A percentile compares a stretch with the other conserved stretches of the same genome.
phyloP scores from a whole-genome alignment of 345 rosid species.

The Pistacia integerrima region DNA sequence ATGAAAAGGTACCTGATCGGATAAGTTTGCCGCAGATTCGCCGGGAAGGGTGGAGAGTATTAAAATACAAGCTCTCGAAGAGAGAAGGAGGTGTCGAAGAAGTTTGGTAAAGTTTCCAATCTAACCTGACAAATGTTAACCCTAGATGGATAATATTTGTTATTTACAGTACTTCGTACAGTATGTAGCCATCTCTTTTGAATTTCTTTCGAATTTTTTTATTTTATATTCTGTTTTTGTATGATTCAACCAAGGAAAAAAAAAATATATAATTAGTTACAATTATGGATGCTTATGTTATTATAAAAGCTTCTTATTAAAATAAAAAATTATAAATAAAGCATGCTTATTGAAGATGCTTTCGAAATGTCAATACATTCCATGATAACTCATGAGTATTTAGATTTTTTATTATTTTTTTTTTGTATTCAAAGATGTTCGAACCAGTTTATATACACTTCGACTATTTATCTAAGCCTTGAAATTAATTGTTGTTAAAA shows the following conservation, averaged over 20 bases:
- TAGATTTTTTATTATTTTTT: background rate
- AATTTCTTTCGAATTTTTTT: background rate
- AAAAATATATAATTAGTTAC: too few relatives aligned
- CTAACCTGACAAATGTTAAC: background rate
- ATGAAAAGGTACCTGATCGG: constrained; percentile 33
- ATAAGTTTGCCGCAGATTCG: constrained; percentile 8
- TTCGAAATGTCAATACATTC: background rate
- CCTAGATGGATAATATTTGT: background rate
- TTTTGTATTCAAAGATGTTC: too few relatives aligned
- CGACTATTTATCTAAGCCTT: too few relatives aligned
- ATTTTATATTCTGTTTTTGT: background rate
- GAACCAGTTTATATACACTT: too few relatives aligned
- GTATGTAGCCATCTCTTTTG: too few relatives aligned
- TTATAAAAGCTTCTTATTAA: background rate
- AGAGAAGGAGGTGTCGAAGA: background rate
- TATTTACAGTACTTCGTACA: background rate
- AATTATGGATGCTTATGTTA: background rate
- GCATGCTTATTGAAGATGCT: constrained; percentile 1
- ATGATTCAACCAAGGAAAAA: background rate
- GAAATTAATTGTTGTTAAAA: too few relatives aligned
- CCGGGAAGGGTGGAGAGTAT: constrained; percentile 3
- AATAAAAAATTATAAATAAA: background rate
- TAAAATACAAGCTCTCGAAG: background rate
- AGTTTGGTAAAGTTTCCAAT: constrained; percentile 13
- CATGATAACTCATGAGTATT: constrained; percentile 1